Evolutionary conservation across 805 yeast genomes (phyloP), one percentile per base, ranked within the genome.

Genomic region (Wickerhamiella musiphila): DNA sequence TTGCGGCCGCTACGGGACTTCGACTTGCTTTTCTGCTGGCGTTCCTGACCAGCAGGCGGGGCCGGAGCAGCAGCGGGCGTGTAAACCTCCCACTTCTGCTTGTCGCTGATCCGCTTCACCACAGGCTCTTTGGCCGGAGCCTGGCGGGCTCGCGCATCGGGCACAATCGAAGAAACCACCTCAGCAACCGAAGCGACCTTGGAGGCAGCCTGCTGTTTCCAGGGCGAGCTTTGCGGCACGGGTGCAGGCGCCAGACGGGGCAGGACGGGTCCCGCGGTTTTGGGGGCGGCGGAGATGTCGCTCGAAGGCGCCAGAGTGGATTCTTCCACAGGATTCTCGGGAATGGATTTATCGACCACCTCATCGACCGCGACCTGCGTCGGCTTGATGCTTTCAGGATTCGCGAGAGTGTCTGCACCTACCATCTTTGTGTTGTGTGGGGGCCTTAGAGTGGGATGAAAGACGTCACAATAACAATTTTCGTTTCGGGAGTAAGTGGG

Each of bases 211-310:
- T 32, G 26, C 26, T 28, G 41, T 37, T 66, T 67, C 81, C 81
- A 73, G n/a, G 73, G 73, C 43, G 63, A 69, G 25, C 63, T 65
- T 31, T 59, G 54, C 21, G 78, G 79, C 18, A 69, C 60, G 10
- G 79, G 78, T 18, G 79, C 79, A 4, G 79, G 78, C 7, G 73
- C 70, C 18, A 68, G 53, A 22, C 49, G 53, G 18, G 39, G 42
- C 6, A 35, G 30, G 18, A 13, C 12, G 26, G 15, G 15, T 9
- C 37, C 39, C 5, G 33, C 28, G 29, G 39, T 51, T 38, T 48
- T 49, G 32, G 44, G 35, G 38, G 15, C 35, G 29, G 33, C 48
- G 54, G 46, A 34, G 54, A 37, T 6, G 44, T 34, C 17, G 37
- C 40, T 41, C 49, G 49, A n/a, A 40, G 46, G 33, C 50, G 48